These are phyloP conservation scores for Lactarius vividus DNA, from an alignment of 768 basidiomycete species.

Conservation along the genomic window DNA sequence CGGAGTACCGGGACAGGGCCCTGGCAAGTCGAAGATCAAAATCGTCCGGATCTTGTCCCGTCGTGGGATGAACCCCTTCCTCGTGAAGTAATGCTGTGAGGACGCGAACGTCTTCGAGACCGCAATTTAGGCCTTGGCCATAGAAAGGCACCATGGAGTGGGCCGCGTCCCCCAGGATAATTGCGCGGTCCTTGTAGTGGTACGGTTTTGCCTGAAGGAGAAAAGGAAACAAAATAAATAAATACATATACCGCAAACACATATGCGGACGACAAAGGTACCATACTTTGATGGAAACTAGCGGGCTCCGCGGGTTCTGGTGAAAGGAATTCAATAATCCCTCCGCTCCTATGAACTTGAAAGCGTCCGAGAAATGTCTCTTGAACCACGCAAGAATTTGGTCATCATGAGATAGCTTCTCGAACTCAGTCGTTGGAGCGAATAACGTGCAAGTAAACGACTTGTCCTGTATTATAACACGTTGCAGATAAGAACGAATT, in stretches of 20 bases:
- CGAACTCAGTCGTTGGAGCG: conserved; percentile 76
- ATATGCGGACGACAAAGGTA: conserved; percentile 28
- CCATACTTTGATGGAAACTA: conserved; percentile 90
- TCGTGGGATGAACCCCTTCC: conserved; percentile 58
- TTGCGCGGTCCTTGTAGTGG: conserved; percentile 83
- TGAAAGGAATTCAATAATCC: conserved; percentile 72
- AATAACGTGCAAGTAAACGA: conserved; percentile 98
- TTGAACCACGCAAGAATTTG: conserved; percentile 72
- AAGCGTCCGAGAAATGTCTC: conserved; percentile 83
- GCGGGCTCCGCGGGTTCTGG: conserved; percentile 80
- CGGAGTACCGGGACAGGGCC: conserved; percentile 77
- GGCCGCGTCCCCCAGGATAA: conserved; percentile 91
- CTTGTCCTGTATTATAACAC: conserved; percentile 56
- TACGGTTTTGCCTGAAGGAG: conserved; percentile 70
- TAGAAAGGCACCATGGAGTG: conserved; percentile 99
- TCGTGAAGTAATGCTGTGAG: conserved; percentile 71
- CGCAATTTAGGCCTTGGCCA: conserved; percentile 96
- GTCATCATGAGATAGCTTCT: conserved; percentile 59
- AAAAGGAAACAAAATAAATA: conserved; percentile 6
- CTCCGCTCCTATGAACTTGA: conserved; percentile 79
- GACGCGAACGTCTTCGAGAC: conserved; percentile 94
- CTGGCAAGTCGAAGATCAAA: conserved; percentile 57
- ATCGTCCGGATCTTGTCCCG: conserved; percentile 34
- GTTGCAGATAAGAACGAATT: conserved; percentile 24
- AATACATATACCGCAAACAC: neutral